A percentile compares a stretch with the other conserved stretches of the same genome.
These are phyloP conservation scores for Fusarium penzigii DNA, from an alignment of 2,329 filamentous ascomycete genomes.

Conservation along the genomic window DNA sequence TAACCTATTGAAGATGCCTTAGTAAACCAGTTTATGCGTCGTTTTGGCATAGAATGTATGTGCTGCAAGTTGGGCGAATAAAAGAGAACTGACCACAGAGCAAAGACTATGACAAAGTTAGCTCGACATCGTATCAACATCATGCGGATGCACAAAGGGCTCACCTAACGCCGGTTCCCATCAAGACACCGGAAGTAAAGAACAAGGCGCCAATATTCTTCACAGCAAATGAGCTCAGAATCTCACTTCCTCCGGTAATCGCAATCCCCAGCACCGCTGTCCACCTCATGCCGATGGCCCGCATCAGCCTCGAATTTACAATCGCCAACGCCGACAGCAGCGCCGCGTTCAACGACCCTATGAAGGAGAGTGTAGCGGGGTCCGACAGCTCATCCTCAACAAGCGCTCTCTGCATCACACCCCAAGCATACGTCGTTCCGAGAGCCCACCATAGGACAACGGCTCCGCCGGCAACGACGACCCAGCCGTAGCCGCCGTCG, in stretches of 20 bases:
- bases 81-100: constrained; percentile 38
- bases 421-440: constrained; percentile 60
- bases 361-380: constrained; percentile 57
- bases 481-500: constrained; percentile 59
- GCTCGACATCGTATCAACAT: not conserved
- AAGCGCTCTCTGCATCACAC: constrained; percentile 59
- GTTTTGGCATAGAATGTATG: not conserved
- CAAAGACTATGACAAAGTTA: constrained; percentile 27
- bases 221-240: constrained; percentile 43
- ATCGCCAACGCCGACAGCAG: constrained; percentile 54
- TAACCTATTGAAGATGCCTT: constrained; percentile 29
- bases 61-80: constrained; percentile 31
- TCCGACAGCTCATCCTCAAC: constrained; percentile 49
- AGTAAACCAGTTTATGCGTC: no score
- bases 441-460: constrained; percentile 58
- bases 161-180: constrained; percentile 36
- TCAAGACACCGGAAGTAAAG: constrained; percentile 34
- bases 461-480: constrained; percentile 51
- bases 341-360: constrained; percentile 54
- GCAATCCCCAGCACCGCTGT: constrained; percentile 51
- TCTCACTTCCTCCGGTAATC: constrained; percentile 50
- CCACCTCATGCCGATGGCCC: constrained; percentile 47
- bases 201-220: constrained; percentile 38
- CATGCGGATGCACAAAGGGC: not conserved
- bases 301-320: constrained; percentile 52